Conservation (phyloP, 208 protist species). For the Wallacemonas collosoma region DNA sequence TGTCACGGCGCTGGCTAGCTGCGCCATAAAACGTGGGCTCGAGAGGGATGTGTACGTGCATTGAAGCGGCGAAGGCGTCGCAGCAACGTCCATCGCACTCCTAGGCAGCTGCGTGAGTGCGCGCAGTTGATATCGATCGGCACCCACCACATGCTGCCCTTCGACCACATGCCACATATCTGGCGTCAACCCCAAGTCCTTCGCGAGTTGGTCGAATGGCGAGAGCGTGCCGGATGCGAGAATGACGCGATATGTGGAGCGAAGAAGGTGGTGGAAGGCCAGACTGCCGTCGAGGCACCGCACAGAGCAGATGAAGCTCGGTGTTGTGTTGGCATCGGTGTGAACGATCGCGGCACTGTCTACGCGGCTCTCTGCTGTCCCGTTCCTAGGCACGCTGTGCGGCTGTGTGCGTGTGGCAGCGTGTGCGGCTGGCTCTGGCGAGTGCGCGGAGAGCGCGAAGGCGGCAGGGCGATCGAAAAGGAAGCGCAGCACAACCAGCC, state of each 20-base stretch:
- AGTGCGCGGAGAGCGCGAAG: conserved; percentile 44
- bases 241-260: conserved; percentile 72
- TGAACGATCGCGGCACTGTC: not conserved
- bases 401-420: not conserved
- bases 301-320: conserved; percentile 17
- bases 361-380: not conserved
- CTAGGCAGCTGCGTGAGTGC: conserved; percentile 34
- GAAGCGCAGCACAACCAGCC: conserved; percentile 75
- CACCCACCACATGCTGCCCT: conserved; percentile 53
- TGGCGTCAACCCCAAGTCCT: conserved; percentile 58
- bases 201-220: conserved; percentile 82
- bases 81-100: not conserved
- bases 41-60: conserved; percentile 56
- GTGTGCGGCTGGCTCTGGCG: not conserved
- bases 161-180: conserved; percentile 24
- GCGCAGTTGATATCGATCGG: conserved; percentile 36
- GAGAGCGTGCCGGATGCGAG: conserved; percentile 96
- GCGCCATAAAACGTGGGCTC: conserved; percentile 40
- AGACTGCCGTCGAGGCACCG: conserved; percentile 83
- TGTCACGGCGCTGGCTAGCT: conserved; percentile 46
- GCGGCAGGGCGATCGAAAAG: conserved; percentile 50
- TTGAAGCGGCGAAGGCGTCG: conserved; percentile 34
- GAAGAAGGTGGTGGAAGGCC: conserved; percentile 64
- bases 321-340: conserved; percentile 12
- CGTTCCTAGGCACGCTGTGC: not conserved